Evolutionary conservation across 1,284 basidiomycete genomes (phyloP), one percentile per base, ranked within the genome.

Genomic region (Microbotryomycetes sp.): DNA sequence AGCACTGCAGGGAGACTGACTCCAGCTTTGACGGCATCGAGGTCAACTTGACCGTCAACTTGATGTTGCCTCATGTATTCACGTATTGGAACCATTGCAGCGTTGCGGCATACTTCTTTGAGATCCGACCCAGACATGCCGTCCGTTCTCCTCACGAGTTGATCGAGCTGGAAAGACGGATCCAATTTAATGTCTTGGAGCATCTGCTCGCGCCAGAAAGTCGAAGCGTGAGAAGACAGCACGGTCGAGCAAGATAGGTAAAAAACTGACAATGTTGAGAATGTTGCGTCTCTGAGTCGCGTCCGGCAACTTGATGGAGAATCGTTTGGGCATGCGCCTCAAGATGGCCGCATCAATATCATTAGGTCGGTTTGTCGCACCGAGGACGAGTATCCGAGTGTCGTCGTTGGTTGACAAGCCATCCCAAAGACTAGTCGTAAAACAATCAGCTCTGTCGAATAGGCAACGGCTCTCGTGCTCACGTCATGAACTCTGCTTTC

Each of bases 401-500:
- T 81, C 79, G 16, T 77, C 82, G 3, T 84, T 85, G 0, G 91
- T 92, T 1, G 87, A 83, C n/a, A 98, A 79, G 3, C 96, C 96
- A 74, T 99, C 96, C 96, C 96, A 98, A 41, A 97, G 79, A 3
- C 91, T 92, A 71, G 9, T 27, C 28, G 11, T 30, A 28, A 41
- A 63, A 47, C 30, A 56, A 23, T 58, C 30, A 61, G n/a, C 18
- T 54, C 31, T 56, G 49, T 29, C 41, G 3, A 27, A 24, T 5
- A 24, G 35, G 18, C 35, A 9, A 41, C 11, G 35, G 9, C 11
- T 41, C 18, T 78, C 55, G 18, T 13, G 67, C 88, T 71, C 76
- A 91, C 85, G 91, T 96, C 93, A 98, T 97, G 75, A 98, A 98
- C 74, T 99, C 94, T 1, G 94, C 94, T 78, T 99, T 98, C 67